Evolutionary conservation across 2,329 filamentous ascomycete species (phyloP), one percentile per base, ranked within the genome.

Genomic region (Alternaria longipes): DNA sequence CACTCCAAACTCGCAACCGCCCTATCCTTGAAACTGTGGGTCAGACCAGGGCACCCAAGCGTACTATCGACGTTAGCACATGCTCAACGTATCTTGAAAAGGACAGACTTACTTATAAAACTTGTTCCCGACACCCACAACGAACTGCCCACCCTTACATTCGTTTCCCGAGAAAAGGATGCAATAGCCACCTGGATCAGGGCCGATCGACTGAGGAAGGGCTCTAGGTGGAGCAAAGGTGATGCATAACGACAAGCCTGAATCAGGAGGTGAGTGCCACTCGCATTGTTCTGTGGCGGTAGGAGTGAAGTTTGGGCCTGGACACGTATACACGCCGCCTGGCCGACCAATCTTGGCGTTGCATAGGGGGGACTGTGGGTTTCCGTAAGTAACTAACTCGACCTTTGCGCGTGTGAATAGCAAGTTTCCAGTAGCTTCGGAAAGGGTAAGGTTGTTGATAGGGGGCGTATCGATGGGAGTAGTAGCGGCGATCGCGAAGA

Each of bases 151-250:
- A 41, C 16, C 20, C 30, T 28, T 52, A 11, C 52, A 54, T 8
- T 46, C 28, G 8, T 18, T 32, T 4, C 32, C 41, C 41, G 14
- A 14, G 14, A 24, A 54, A 1, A 54, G 9, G 14, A 34, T 20
- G 32, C 52, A 54, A 26, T 54, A 54, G 12, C 52, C 52, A 24
- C 41, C 52, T 2, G 52, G 40, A 11, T 54, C 52, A 16, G 41
- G 41, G 7, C 52, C 52, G 2, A 54, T 34, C 28, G 52, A 54
- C 24, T 34, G 34, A 40, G 45, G 45, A n/a, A 45, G 54, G 1
- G 28, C 28, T 2, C 11, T 30, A 11, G 28, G 28, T 11, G 28
- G 28, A 30, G 11, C 36, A 8, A n/a, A 38, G 1, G 36, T 38
- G 8, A 38, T 38, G 3, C 36, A 38, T 38, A 3, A n/a, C 1